Base-by-base conservation (phyloP, 225 moss, liverwort and hornwort species). In the Neckera pumila region DNA sequence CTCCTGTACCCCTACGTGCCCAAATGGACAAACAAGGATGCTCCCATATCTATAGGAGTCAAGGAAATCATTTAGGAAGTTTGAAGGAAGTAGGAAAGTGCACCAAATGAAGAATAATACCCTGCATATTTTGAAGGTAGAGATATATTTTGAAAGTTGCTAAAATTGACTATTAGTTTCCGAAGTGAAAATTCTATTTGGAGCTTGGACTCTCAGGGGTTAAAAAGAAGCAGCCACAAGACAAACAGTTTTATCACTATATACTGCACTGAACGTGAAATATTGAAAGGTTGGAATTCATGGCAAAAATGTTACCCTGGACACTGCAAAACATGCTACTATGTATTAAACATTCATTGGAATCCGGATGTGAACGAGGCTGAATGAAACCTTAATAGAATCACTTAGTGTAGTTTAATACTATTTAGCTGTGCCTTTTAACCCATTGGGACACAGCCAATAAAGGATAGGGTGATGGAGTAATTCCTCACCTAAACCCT, bases 401-500 rank as follows among this genome's bases (percentile, higher is more conserved):
- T 51, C 76, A 34, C 76, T 49, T 53, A 21, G 14, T 51, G 7
- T 6, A 43, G 43, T 31, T 20, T 31, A 19, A 75, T 27, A 38
- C 16, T 38, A 38, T 17, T 27, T 38, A 79, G 40, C 27, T 15
- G 12, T 30, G 73, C 30, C 30, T 73, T 53, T 22, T 53, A 76
- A 36, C 14, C 53, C 23, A 76, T 40, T 58, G 12, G 8, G 20
- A 80, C 40, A 80, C 40, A 60, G 61, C 2, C 80, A 82, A 75
- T 45, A 17, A 53, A 87, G 61, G 62, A 89, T 58, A 83, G 78
- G 65, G 27, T 56, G 43, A 84, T 26, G 67, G 64, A 64, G 82
- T 34, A 79, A 65, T 79, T 88, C 75, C 93, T 91, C 93, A 95
- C 94, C 93, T 92, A 89, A 87, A 63, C 90, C 91, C 87, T 96